These are phyloP conservation scores for Fusarium sp. DNA, from an alignment of 2,329 filamentous ascomycete species.

Conservation along the genomic window DNA sequence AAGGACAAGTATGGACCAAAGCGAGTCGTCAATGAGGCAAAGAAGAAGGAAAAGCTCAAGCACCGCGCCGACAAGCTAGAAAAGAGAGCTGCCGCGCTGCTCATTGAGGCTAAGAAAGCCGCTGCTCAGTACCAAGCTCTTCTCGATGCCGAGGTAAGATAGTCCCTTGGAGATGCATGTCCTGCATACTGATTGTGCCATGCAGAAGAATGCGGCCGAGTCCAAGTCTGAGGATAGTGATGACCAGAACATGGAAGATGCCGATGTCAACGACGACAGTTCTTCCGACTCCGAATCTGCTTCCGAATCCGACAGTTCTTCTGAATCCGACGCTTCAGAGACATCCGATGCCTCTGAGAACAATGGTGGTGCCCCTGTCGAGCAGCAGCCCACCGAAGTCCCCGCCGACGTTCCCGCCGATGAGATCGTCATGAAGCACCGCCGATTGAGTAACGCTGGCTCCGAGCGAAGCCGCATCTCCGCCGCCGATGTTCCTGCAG, in stretches of 20 bases:
- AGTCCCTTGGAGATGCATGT: not conserved
- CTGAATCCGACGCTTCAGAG: constrained; percentile 40
- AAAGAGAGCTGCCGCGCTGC: constrained; percentile 51
- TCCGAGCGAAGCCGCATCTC: constrained; percentile 43
- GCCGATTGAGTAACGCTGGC: constrained; percentile 49
- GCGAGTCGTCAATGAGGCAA: constrained; percentile 53
- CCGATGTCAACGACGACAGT: not conserved
- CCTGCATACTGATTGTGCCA: not conserved
- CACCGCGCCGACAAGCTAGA: constrained; percentile 54
- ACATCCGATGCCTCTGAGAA: constrained; percentile 38
- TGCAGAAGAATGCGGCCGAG: constrained; percentile 29
- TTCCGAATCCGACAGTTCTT: constrained; percentile 23
- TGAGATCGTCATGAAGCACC: constrained; percentile 50
- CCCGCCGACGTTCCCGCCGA: constrained; percentile 44
- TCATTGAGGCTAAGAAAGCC: constrained; percentile 55
- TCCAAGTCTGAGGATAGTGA: constrained; percentile 34
- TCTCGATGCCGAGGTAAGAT: constrained; percentile 42
- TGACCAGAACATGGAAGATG: not conserved
- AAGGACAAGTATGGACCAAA: constrained; percentile 39
- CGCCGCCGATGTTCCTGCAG: constrained; percentile 20
- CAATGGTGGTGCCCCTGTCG: constrained; percentile 41
- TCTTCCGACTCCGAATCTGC: constrained; percentile 1
- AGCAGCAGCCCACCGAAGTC: constrained; percentile 40
- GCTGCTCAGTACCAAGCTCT: constrained; percentile 46
- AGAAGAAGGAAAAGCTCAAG: constrained; percentile 54